phyloP scores from a whole-genome alignment of 495 filamentous ascomycete genomes.

The Lepidopterella palustris region DNA sequence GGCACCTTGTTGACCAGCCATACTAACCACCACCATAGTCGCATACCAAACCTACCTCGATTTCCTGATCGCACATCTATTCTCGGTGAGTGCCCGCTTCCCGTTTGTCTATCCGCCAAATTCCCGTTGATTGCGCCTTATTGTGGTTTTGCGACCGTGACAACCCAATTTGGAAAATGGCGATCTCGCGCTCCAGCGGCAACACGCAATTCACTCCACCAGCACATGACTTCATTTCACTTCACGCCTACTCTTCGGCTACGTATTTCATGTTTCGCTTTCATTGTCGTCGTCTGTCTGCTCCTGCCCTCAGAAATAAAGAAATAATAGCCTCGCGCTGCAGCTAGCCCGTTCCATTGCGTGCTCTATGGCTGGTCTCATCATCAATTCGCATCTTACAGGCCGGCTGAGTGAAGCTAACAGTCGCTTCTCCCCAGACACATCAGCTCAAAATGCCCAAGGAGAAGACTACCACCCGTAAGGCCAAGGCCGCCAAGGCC shows the following conservation, averaged over 20 bases:
- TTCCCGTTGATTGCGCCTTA: slow-evolving; percentile 6
- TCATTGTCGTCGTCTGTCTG: not conserved
- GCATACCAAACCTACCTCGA: not conserved
- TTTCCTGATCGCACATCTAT: slow-evolving; percentile 37
- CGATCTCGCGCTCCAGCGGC: not conserved
- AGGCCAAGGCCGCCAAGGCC: slow-evolving; percentile 45
- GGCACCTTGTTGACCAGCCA: not conserved
- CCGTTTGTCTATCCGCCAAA: slow-evolving; percentile 3
- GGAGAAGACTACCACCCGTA: slow-evolving; percentile 56
- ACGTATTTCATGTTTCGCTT: too few relatives aligned
- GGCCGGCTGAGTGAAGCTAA: not conserved
- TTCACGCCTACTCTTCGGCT: not conserved
- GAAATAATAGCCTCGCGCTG: not conserved
- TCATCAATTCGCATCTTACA: not conserved
- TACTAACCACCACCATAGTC: slow-evolving; percentile 2
- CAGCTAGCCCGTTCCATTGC: not conserved
- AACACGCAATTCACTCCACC: not conserved
- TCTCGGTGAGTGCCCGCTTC: slow-evolving; percentile 31
- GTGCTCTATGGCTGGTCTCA: not conserved
- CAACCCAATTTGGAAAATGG: slow-evolving; percentile 5
- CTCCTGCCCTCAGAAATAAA: not conserved
- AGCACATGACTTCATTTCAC: not conserved
- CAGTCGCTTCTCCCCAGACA: not conserved
- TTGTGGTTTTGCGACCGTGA: slow-evolving; percentile 8
- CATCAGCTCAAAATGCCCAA: slow-evolving; percentile 60